Evolutionary conservation across 345 rosid species (phyloP).

Genomic region (Eucalyptus sp.): DNA sequence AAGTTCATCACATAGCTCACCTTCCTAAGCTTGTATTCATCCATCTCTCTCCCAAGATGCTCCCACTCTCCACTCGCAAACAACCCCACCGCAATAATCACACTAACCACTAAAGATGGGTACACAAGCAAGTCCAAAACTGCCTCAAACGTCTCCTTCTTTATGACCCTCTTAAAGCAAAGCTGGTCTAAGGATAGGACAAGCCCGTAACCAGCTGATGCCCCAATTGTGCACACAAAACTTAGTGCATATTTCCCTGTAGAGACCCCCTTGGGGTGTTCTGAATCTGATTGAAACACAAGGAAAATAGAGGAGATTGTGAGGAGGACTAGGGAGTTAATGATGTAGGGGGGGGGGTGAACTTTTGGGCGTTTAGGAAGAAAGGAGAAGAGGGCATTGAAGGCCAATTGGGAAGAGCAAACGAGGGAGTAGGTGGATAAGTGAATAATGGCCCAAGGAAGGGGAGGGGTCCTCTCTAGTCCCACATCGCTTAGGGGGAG

Average conservation of each 20-base stretch:
- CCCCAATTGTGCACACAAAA: slow-evolving; percentile 19
- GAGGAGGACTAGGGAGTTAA: slow-evolving; percentile 25
- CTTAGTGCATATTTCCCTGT: slow-evolving; percentile 11
- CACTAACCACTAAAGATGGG: slow-evolving; percentile 2
- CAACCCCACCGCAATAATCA: slow-evolving; percentile 5
- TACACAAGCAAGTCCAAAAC: slow-evolving; percentile 22
- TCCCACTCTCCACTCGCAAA: slow-evolving; percentile 33
- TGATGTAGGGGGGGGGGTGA: slow-evolving; percentile 23
- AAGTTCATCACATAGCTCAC: slow-evolving; percentile 18
- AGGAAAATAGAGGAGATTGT: slow-evolving; percentile 27
- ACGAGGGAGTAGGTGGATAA: slow-evolving; percentile 15
- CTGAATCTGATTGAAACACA: slow-evolving; percentile 5
- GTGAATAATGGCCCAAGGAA: too few species aligned
- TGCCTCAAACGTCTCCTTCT: background rate
- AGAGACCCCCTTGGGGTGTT: background rate
- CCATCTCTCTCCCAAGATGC: slow-evolving; percentile 8
- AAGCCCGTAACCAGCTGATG: slow-evolving; percentile 14
- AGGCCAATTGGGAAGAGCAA: slow-evolving; percentile 24
- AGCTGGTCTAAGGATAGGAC: slow-evolving; percentile 7
- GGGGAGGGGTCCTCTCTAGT: too few species aligned
- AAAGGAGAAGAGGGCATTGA: slow-evolving; percentile 29
- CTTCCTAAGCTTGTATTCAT: slow-evolving; percentile 14
- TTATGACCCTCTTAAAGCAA: slow-evolving; percentile 4
- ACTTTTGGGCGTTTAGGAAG: slow-evolving; percentile 23
- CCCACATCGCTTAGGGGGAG: too few species aligned